These are phyloP conservation scores for Guadua angustifolia DNA, from an alignment of 176 grass and related monocot species.

Conservation along the genomic window DNA sequence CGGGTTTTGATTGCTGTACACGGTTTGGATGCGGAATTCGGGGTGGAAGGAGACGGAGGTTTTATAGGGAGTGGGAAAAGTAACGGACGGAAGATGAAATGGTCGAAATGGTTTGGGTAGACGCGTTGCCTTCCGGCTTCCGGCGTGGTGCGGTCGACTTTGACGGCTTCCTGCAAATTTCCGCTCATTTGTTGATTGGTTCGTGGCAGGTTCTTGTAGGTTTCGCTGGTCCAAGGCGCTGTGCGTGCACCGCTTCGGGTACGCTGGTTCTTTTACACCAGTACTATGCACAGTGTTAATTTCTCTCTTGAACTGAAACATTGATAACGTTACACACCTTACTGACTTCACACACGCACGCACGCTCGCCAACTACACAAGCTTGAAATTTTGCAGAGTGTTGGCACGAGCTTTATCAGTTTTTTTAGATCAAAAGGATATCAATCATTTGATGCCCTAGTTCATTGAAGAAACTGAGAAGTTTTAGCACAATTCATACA, in stretches of 20 bases:
- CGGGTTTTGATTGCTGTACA: neutral
- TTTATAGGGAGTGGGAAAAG: neutral
- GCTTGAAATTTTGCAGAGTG: no score
- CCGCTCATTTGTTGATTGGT: neutral
- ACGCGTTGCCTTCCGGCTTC: conserved; percentile 33
- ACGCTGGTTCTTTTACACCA: neutral
- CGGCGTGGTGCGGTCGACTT: conserved; percentile 32
- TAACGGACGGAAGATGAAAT: neutral
- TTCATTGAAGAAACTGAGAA: no score
- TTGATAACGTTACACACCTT: no score
- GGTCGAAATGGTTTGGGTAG: neutral
- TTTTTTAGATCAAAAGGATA: no score
- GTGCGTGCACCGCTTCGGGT: neutral
- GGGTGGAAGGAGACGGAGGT: neutral
- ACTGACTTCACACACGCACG: no score
- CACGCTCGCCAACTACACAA: no score
- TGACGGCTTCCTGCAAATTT: conserved; percentile 39
- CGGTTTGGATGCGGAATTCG: neutral
- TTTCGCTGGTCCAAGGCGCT: neutral
- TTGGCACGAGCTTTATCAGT: no score
- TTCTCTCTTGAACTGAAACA: no score
- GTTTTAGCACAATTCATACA: no score
- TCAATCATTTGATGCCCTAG: no score
- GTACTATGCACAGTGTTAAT: neutral
- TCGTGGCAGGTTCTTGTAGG: conserved; percentile 10